Percentiles rank a stretch among this genome's conserved stretches.
phyloP scores from a whole-genome alignment of 2,329 filamentous ascomycete genomes.

The Ceratocystis destructans region DNA sequence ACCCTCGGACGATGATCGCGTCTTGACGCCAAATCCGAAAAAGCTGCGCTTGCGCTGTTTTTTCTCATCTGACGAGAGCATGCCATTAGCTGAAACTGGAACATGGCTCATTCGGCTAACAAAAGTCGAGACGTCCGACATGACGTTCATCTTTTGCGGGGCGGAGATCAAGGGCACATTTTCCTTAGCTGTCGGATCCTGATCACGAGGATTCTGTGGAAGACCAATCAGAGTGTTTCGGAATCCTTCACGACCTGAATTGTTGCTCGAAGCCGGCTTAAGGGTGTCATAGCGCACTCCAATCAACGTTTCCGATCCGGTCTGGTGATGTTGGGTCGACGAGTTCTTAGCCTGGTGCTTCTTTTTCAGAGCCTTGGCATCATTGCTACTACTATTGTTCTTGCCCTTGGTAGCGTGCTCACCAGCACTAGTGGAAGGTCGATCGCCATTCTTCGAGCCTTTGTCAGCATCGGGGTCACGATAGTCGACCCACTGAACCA shows the following conservation, averaged over 20 bases:
- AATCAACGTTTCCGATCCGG: slow-evolving; percentile 36
- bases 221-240: slow-evolving; percentile 28
- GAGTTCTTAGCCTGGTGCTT: slow-evolving; percentile 23
- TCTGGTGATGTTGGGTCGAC: slow-evolving; percentile 24
- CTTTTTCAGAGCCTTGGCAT: slow-evolving; percentile 24
- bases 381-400: slow-evolving; percentile 23
- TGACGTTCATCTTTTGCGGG: slow-evolving; percentile 70
- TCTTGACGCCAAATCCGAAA: slow-evolving; percentile 53
- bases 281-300: slow-evolving; percentile 46
- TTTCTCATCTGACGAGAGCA: slow-evolving; percentile 51
- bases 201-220: slow-evolving; percentile 24
- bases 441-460: slow-evolving; percentile 26
- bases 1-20: slow-evolving; percentile 43
- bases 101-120: slow-evolving; percentile 49
- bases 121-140: slow-evolving; percentile 72
- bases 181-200: slow-evolving; percentile 26
- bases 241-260: slow-evolving; percentile 26
- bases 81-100: background rate
- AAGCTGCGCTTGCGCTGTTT: slow-evolving; percentile 67
- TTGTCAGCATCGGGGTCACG: slow-evolving; percentile 45
- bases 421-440: slow-evolving; percentile 17
- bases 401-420: slow-evolving; percentile 31
- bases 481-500: slow-evolving; percentile 79
- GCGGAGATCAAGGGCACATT: slow-evolving; percentile 51
- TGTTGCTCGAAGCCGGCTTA: slow-evolving; percentile 34